phyloP scores from a whole-genome alignment of 768 basidiomycete genomes.

The Leucocoprinus birnbaumii region DNA sequence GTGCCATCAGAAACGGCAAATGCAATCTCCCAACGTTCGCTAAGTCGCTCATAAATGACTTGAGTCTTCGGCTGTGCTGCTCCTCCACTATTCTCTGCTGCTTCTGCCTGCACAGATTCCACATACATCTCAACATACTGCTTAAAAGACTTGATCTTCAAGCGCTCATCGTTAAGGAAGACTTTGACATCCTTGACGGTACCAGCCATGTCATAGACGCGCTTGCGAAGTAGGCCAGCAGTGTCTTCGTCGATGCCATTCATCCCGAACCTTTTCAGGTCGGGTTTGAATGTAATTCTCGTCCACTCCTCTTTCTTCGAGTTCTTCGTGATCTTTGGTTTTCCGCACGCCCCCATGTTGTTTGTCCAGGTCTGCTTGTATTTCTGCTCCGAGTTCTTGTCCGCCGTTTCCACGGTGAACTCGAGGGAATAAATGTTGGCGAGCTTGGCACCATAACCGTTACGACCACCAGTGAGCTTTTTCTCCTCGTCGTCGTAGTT shows the following conservation, averaged over 20 bases:
- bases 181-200: conserved; percentile 92
- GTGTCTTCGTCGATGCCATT: conserved; percentile 88
- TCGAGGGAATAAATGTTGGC: conserved; percentile 98
- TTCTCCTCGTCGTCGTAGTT: conserved; percentile 99
- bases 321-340: conserved; percentile 93
- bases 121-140: conserved; percentile 96
- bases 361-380: conserved; percentile 94
- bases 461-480: conserved; percentile 97
- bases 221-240: conserved; percentile 82
- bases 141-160: conserved; percentile 95
- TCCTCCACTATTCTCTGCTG: conserved; percentile 71
- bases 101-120: conserved; percentile 68
- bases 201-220: conserved; percentile 98
- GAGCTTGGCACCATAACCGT: conserved; percentile 97
- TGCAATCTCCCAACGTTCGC: conserved; percentile 89
- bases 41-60: conserved; percentile 78
- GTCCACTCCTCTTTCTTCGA: conserved; percentile 88
- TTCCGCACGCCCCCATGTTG: conserved; percentile 88
- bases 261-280: conserved; percentile 92
- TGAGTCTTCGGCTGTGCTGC: conserved; percentile 74
- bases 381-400: conserved; percentile 81
- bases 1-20: conserved; percentile 92
- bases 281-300: conserved; percentile 88
- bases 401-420: conserved; percentile 95
- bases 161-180: conserved; percentile 84